Conservation (phyloP, 345 rosid genomes). For the Pugionium dolabratum region DNA sequence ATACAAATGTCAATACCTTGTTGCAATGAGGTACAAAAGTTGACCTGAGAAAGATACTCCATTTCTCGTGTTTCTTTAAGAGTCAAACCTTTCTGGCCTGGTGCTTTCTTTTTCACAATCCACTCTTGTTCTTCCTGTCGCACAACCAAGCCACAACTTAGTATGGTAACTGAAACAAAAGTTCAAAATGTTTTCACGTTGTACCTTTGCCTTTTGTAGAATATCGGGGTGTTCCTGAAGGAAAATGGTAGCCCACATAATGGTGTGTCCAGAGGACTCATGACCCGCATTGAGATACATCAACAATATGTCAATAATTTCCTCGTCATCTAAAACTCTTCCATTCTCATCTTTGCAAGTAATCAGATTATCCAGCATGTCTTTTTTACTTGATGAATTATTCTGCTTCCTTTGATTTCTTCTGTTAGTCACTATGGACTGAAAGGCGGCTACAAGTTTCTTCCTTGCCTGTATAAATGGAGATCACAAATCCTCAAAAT, state of each 20-base stretch:
- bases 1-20: background rate
- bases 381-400: constrained; percentile 44
- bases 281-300: constrained; percentile 98
- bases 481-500: constrained; percentile 2
- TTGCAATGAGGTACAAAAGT: background rate
- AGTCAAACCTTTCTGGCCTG: constrained; percentile 50
- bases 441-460: constrained; percentile 46
- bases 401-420: constrained; percentile 45
- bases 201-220: constrained; percentile 57
- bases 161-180: background rate
- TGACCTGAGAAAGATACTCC: constrained; percentile 49
- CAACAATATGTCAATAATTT: constrained; percentile 70
- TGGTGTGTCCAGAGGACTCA: constrained; percentile 87
- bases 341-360: constrained; percentile 74
- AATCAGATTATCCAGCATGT: constrained; percentile 81
- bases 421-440: constrained; percentile 56
- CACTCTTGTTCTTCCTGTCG: constrained; percentile 68
- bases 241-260: constrained; percentile 72
- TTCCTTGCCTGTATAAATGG: constrained; percentile 45
- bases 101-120: constrained; percentile 50
- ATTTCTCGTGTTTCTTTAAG: constrained; percentile 70
- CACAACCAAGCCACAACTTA: background rate
- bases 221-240: constrained; percentile 54
- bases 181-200: background rate
- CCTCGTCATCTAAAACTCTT: constrained; percentile 59